Evolutionary conservation across 2,329 filamentous ascomycete genomes (phyloP), one percentile per base, ranked within the genome.

Genomic region (Fusarium veterinarium): DNA sequence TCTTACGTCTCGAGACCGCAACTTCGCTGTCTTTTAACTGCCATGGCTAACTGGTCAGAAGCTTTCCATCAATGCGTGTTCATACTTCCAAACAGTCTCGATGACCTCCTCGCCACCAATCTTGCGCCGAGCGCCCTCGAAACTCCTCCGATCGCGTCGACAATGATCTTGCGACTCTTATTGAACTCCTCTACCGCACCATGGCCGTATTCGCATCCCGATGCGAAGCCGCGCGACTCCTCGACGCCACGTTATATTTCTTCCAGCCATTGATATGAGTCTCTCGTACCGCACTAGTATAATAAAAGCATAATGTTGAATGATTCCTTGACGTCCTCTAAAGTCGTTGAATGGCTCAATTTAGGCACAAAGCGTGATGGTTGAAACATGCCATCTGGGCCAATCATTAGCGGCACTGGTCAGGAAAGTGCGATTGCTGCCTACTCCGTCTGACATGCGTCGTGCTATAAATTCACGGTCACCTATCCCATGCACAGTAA

Each of bases 381-480:
- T 12, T 13, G 30, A 45, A 14, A 10, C 31, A 19, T 23, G 12
- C 9, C n/a, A 10, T 28, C 30, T 11, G 3, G 10, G 25, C 56
- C 38, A 62, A 35, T 40, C 17, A 52, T 25, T 28, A 11, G 16
- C 7, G 19, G 14, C 30, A 33, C 16, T 19, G 30, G 16, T 33
- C n/a, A 42, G 44, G 16, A 42, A 49, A 33, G 35, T 25, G n/a
- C 17, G 8, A 14, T 25, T 64, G 61, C 25, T 64, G 56, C 61
- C 56, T 64, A 20, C 12, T n/a, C 41, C 30, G 17, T 61, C 58
- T 61, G 49, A 57, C 49, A 33, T 60, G 30, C 28, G n/a, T 37
- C 38, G 3, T 28, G 37, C 28, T 53, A 16, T 37, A 23, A 30
- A 37, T 38, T 40, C 41, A 37, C 11, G 16, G 6, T 13, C 8